Base-by-base conservation (phyloP, 441 rosid genomes). In the Pelargonium myrrhifolium region DNA sequence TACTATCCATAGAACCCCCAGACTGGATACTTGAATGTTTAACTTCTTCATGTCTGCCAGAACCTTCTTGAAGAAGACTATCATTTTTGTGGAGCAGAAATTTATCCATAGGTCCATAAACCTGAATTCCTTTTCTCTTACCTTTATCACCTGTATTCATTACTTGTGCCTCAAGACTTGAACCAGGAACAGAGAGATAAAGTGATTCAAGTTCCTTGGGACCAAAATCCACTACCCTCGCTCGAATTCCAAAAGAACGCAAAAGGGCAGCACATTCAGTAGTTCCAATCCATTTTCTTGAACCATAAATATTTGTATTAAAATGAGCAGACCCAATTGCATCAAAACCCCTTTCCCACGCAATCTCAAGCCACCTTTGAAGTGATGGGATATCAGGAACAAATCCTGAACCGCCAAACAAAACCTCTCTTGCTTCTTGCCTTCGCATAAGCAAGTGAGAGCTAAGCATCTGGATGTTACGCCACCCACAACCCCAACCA, bases 401-500 rank as follows among this genome's bases (percentile, higher is more conserved):
- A 72, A 87, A 87, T 49, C 76, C 80, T 51, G 80, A 80, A 15
- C 89, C 96, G 24, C 90, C 84, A 75, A 86, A 91, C 72, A 89
- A 76, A 45, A 76, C 60, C 47, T 79, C 71, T 65, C 74, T 82
- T 10, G 79, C 82, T 62, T 89, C 87, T 45, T 66, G 68, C 71
- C 90, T 81, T 63, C 59, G 77, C 43, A 72, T 65, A 67, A 91
- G 83, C 81, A 91, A 82, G 74, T 85, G 83, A 70, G 97, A 91
- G 68, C 80, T 68, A 18, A 87, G 85, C 89, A 91, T 89, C 71
- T 91, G 97, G 47, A 87, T 86, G 77, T 91, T 91, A 59, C 84
- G 83, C 93, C 96, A 89, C 28, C 93, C 97, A 35, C 96, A 91
- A 64, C 96, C 97, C 96, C 96, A 91, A 9, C 93, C 92, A 66